Base-by-base conservation (phyloP, 1,284 basidiomycete species). In the Trametes hirsuta region DNA sequence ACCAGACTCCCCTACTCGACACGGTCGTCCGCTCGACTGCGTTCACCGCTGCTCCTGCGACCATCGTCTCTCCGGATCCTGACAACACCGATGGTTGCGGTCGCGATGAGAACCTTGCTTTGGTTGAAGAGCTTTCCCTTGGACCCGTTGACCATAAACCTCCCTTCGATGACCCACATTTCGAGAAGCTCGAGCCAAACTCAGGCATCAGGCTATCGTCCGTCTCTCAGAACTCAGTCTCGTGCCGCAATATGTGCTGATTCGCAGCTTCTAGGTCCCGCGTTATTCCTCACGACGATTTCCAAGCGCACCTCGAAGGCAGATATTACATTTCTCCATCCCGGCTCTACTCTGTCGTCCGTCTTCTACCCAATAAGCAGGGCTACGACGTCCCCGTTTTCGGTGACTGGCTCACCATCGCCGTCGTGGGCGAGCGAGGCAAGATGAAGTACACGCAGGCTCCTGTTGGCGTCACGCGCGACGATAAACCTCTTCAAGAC, bases 321-420 rank as follows among this genome's bases (percentile, higher is more conserved):
- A 86, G 97, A 35, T 97, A 90, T 74, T 93, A 91, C 70, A 81
- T 99, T 45, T 88, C 93, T 0, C 94, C 95, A 0, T 94, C 94
- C 0, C 84, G 83, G 30, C 79, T 99, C 35, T 98, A 99, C 77
- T 94, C 94, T 5, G 84, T 89, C 48, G 83, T 94, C 46, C 87
- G 91, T 11, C 83, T 92, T 0, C 81, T 88, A 8, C 84, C 88
- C 0, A 88, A 91, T 67, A 90, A 92, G 66, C 86, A 89, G 56
- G 88, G 88, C 14, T 96, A 95, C 74, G 94, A 97, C 52, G 84
- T 99, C 0, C 96, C 96, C 2, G 87, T 98, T 4, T 84, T 87
- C 5, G 92, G 93, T 1, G 97, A 98, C 74, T 98, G 91, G 90
- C 84, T 96, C 47, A 91, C 92, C 8, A 91, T 97, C 53, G 94